Percentiles rank a stretch among this genome's conserved stretches.
These are phyloP conservation scores for Macrophomina tecta DNA, from an alignment of 2,329 filamentous ascomycete genomes.

Conservation along the genomic window DNA sequence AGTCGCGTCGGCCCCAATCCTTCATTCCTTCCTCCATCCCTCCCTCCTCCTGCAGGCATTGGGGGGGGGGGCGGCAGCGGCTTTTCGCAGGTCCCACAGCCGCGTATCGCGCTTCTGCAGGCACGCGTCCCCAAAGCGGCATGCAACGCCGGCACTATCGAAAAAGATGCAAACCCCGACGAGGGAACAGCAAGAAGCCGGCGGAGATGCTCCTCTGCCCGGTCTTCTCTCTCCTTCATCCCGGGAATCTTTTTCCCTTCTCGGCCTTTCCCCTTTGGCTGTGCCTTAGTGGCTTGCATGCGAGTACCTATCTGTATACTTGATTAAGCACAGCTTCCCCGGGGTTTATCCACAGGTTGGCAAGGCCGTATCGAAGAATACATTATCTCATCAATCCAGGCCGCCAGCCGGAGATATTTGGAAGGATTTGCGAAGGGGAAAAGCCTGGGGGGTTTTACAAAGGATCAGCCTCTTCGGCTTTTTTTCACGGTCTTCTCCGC, in stretches of 20 bases:
- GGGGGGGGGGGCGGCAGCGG: background rate
- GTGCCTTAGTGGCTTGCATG: background rate
- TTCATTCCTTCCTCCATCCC: no score
- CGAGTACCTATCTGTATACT: background rate
- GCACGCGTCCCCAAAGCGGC: constrained; percentile 5
- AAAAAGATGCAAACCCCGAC: background rate
- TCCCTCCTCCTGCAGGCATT: background rate
- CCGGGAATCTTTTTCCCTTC: background rate
- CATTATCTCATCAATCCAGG: no score
- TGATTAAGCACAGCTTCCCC: background rate
- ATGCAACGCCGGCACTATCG: constrained; percentile 6
- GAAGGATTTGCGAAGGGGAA: background rate
- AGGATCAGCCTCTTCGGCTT: background rate
- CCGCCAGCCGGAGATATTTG: background rate
- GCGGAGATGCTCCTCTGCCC: background rate
- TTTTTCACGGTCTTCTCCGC: background rate
- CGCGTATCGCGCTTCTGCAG: constrained; percentile 4
- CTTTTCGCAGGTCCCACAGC: background rate
- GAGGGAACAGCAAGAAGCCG: background rate
- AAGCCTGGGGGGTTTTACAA: background rate
- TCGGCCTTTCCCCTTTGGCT: background rate
- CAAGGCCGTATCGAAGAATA: background rate
- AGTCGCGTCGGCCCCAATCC: no score
- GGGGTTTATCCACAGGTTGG: background rate
- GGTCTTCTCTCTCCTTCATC: background rate